Evolutionary conservation across 2,329 filamentous ascomycete species (phyloP).

Genomic region (Beauveria rudraprayagi): DNA sequence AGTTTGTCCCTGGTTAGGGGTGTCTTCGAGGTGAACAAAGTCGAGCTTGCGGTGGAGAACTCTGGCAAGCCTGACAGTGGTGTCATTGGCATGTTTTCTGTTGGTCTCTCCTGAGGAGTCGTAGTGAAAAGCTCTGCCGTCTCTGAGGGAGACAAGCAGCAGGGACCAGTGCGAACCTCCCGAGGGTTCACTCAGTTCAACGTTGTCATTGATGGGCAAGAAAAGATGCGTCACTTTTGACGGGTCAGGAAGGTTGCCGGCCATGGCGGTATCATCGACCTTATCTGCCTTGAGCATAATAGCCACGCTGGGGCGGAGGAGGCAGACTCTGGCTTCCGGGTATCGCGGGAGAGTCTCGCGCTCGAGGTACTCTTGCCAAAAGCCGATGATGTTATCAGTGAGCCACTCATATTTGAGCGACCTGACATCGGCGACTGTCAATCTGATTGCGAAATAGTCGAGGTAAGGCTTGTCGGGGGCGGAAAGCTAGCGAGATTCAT

Average conservation of each 20-base stretch:
- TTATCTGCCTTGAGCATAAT: slow-evolving; percentile 49
- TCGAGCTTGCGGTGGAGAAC: slow-evolving; percentile 60
- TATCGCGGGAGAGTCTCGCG: slow-evolving; percentile 75
- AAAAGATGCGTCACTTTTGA: slow-evolving; percentile 81
- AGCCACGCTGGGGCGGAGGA: slow-evolving; percentile 87
- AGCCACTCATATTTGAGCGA: slow-evolving; percentile 89
- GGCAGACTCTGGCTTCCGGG: slow-evolving; percentile 76
- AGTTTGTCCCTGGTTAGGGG: slow-evolving; percentile 77
- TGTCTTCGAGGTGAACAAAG: slow-evolving; percentile 77
- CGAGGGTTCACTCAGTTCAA: slow-evolving; percentile 60
- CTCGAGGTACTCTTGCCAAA: slow-evolving; percentile 97
- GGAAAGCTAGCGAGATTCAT: slow-evolving; percentile 36
- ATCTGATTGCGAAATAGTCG: slow-evolving; percentile 34
- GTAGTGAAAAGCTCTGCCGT: slow-evolving; percentile 93
- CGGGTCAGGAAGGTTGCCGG: slow-evolving; percentile 68
- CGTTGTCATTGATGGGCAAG: slow-evolving; percentile 84
- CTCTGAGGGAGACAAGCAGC: slow-evolving; percentile 78
- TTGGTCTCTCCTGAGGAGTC: slow-evolving; percentile 66
- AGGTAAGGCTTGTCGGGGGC: slow-evolving; percentile 29
- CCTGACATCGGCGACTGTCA: slow-evolving; percentile 84
- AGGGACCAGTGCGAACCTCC: slow-evolving; percentile 93
- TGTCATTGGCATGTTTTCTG: slow-evolving; percentile 56
- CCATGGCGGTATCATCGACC: slow-evolving; percentile 29
- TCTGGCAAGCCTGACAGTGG: slow-evolving; percentile 59
- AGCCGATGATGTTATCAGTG: slow-evolving; percentile 93